Evolutionary conservation across 2,329 filamentous ascomycete species (phyloP).

Genomic region (Aspergillus arachidicola): DNA sequence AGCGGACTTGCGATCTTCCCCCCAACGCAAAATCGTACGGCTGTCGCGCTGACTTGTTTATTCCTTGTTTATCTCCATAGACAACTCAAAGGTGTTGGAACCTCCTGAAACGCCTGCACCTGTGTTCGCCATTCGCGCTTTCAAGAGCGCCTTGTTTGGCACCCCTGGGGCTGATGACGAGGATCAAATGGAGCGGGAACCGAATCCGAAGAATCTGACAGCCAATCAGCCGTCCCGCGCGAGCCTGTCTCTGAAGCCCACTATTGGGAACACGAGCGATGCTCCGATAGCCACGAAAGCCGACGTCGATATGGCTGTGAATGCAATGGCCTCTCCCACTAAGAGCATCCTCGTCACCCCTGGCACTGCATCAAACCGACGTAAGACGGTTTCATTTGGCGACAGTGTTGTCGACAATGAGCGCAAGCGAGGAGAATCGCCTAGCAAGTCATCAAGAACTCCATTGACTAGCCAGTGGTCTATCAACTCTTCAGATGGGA

Average conservation of each 20-base stretch:
- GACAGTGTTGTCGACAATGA: constrained; percentile 61
- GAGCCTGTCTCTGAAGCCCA: constrained; percentile 23
- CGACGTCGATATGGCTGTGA: constrained; percentile 29
- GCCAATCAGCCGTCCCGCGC: constrained; percentile 24
- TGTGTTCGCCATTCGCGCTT: constrained; percentile 68
- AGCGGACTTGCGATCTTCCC: constrained; percentile 9
- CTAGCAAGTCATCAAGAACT: constrained; percentile 51
- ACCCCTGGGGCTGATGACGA: constrained; percentile 59
- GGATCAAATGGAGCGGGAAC: constrained; percentile 25
- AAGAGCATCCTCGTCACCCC: constrained; percentile 69
- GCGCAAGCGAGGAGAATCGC: constrained; percentile 48
- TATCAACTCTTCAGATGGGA: constrained; percentile 35
- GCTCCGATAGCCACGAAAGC: constrained; percentile 23
- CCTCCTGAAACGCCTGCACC: constrained; percentile 67
- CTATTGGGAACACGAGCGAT: constrained; percentile 24
- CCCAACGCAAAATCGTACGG: constrained; percentile 4
- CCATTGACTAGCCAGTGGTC: constrained; percentile 50
- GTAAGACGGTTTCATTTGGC: constrained; percentile 65
- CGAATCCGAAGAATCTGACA: constrained; percentile 18
- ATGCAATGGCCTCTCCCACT: constrained; percentile 52
- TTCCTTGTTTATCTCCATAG: constrained; percentile 23
- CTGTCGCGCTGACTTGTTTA: constrained; percentile 19
- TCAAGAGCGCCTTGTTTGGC: constrained; percentile 66
- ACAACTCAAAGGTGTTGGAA: constrained; percentile 58
- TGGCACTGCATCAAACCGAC: constrained; percentile 57